Percentiles rank a stretch among this genome's conserved stretches.
Evolutionary conservation across 2,329 filamentous ascomycete genomes (phyloP).

Genomic region (Phialemoniopsis sp.): DNA sequence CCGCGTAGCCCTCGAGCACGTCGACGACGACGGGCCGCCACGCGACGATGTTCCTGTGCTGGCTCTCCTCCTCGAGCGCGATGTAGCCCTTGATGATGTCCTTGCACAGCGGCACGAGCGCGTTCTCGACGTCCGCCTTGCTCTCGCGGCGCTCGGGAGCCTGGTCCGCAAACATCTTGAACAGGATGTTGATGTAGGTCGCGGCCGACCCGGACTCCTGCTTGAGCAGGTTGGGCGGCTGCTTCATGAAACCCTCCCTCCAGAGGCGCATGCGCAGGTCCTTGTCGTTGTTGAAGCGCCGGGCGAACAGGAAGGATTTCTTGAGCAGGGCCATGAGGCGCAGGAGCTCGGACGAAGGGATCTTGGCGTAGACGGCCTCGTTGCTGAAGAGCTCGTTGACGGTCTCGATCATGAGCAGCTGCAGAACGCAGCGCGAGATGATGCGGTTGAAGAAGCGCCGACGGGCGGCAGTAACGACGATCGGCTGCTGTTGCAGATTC

Average conservation of each 20-base stretch:
- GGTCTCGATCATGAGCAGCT: constrained; percentile 98
- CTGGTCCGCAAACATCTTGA: constrained; percentile 95
- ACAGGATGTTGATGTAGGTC: constrained; percentile 92
- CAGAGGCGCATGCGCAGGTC: constrained; percentile 91
- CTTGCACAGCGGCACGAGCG: constrained; percentile 88
- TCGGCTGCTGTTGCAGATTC: constrained; percentile 77
- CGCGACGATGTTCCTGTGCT: constrained; percentile 93
- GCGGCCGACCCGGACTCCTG: constrained; percentile 91
- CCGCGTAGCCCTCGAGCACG: constrained; percentile 87
- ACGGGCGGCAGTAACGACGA: constrained; percentile 88
- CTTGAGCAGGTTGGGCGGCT: constrained; percentile 94
- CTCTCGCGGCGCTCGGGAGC: constrained; percentile 76
- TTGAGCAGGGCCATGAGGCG: constrained; percentile 92
- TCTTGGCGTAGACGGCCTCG: constrained; percentile 88
- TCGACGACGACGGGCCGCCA: constrained; percentile 98
- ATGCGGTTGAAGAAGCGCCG: constrained; percentile 98
- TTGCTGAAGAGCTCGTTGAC: constrained; percentile 99
- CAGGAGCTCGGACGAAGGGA: constrained; percentile 84
- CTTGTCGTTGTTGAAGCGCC: constrained; percentile 96
- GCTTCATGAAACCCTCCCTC: constrained; percentile 99
- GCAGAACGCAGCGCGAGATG: constrained; percentile 95
- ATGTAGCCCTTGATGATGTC: constrained; percentile 89
- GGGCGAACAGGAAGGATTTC: constrained; percentile 93
- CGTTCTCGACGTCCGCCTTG: constrained; percentile 80
- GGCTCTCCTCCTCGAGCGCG: constrained; percentile 86